Evolutionary conservation across 805 yeast genomes (phyloP).

Genomic region (Candida broadrunensis): DNA sequence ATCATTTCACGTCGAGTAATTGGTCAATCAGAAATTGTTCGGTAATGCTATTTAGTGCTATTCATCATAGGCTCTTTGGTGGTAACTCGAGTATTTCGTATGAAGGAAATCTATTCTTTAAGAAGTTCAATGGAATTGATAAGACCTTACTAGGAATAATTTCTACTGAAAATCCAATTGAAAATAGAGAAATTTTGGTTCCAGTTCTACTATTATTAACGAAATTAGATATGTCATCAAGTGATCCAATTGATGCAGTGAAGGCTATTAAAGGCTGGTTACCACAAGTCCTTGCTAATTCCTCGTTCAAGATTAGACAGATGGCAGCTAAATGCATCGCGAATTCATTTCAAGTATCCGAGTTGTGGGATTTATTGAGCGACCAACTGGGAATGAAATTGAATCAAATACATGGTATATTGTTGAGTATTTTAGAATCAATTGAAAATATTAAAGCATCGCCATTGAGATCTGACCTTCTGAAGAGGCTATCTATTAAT

Average conservation of each 20-base stretch:
- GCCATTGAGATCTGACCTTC: not conserved
- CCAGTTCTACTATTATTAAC: constrained; percentile 73
- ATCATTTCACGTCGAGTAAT: constrained; percentile 57
- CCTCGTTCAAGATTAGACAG: constrained; percentile 82
- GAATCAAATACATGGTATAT: constrained; percentile 50
- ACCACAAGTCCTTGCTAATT: constrained; percentile 42
- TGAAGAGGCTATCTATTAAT: not conserved
- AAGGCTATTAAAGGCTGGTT: constrained; percentile 3
- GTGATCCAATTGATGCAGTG: not conserved
- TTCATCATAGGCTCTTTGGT: constrained; percentile 80
- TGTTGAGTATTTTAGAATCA: constrained; percentile 39
- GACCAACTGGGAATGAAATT: not conserved
- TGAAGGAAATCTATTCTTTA: constrained; percentile 69
- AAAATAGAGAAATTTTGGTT: constrained; percentile 58
- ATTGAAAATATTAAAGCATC: constrained; percentile 6
- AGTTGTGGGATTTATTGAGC: constrained; percentile 10
- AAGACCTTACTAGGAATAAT: constrained; percentile 34
- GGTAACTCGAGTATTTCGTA: constrained; percentile 33
- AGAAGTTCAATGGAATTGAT: constrained; percentile 54
- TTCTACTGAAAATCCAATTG: constrained; percentile 13
- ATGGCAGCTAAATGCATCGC: constrained; percentile 75
- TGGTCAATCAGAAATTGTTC: constrained; percentile 95
- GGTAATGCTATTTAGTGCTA: constrained; percentile 84
- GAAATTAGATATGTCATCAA: constrained; percentile 54
- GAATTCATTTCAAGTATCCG: constrained; percentile 16